Evolutionary conservation across 495 filamentous ascomycete genomes (phyloP), one percentile per base, ranked within the genome.

Genomic region (Hypoxylon trugodes): DNA sequence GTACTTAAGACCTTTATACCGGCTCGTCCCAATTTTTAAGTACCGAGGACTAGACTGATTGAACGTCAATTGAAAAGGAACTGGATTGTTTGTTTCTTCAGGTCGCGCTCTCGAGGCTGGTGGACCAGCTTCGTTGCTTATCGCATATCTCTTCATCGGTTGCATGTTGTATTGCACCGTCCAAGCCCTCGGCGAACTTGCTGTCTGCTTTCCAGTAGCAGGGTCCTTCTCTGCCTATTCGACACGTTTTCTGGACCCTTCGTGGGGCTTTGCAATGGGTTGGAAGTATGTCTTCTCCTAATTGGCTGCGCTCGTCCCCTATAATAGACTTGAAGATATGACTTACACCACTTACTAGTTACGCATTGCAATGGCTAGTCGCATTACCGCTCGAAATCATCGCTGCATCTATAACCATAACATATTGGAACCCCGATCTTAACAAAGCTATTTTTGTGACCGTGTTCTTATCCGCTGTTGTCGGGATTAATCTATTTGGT

Each of bases 231-330:
- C 93, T 9, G 88, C 92, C 30, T 97, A 92, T 74, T 96, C 93
- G 13, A 96, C 91, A 30, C 85, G 94, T 19, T 98, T 97, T 69
- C 70, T 97, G 7, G 93, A 97, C 68, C 93, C 93, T 8, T 92
- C 94, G 2, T 97, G 93, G 94, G 95, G 95, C 0, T 97, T 97
- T 68, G 93, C 95, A 40, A 96, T 97, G 91, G 95, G 95, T 22
- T 97, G 93, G 94, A 96, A 97, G 81, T 87, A 65, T 73, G 81
- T 83, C 10, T 7, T n/a, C 12, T 19, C 24, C 40, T 57, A 41
- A 49, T 38, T 21, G 7, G 51, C 61, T 51, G 3, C 21, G 16
- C 48, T 49, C 30, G 13, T 25, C 1, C 21, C 32, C 8, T 15
- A 4, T 18, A 4, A 15, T 4, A 21, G 4, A 35, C 18, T 18